phyloP scores from a whole-genome alignment of 441 rosid genomes.

The Mallotus japonicus region DNA sequence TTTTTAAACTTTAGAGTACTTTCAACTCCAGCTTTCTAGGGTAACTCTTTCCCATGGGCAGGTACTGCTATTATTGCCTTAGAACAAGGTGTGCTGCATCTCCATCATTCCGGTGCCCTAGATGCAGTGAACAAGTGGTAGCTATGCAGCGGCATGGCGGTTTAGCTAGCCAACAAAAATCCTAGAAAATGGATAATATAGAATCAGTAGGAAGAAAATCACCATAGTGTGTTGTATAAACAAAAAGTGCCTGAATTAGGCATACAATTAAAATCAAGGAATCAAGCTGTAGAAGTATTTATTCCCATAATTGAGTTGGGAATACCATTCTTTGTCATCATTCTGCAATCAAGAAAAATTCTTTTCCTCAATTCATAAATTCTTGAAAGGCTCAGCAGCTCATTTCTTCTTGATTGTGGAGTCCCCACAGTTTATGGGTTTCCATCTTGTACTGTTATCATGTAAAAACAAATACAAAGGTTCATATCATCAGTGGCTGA shows the following conservation, averaged over 20 bases:
- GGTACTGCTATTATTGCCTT: constrained; percentile 93
- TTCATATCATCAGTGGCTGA: background rate
- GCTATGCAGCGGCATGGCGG: constrained; percentile 79
- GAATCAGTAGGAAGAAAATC: constrained; percentile 15
- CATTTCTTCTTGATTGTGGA: background rate
- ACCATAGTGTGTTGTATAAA: constrained; percentile 22
- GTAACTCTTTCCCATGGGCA: constrained; percentile 33
- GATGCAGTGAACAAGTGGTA: constrained; percentile 68
- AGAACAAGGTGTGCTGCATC: constrained; percentile 78
- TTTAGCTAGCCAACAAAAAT: constrained; percentile 27
- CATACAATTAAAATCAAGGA: constrained; percentile 20
- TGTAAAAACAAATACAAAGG: background rate
- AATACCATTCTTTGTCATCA: constrained; percentile 40
- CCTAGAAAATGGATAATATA: constrained; percentile 24
- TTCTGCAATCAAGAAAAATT: constrained; percentile 16
- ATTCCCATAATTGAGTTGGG: constrained; percentile 30
- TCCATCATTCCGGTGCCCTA: constrained; percentile 66
- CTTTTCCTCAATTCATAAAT: constrained; percentile 2
- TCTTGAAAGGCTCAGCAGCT: constrained; percentile 30
- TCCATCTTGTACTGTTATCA: background rate
- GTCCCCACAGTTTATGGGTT: background rate
- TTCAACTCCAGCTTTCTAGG: background rate
- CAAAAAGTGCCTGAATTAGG: constrained; percentile 25
- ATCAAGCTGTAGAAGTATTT: constrained; percentile 15
- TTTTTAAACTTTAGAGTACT: background rate